phyloP scores from a whole-genome alignment of 2,329 filamentous ascomycete species.

The Fusarium austroafricanum region DNA sequence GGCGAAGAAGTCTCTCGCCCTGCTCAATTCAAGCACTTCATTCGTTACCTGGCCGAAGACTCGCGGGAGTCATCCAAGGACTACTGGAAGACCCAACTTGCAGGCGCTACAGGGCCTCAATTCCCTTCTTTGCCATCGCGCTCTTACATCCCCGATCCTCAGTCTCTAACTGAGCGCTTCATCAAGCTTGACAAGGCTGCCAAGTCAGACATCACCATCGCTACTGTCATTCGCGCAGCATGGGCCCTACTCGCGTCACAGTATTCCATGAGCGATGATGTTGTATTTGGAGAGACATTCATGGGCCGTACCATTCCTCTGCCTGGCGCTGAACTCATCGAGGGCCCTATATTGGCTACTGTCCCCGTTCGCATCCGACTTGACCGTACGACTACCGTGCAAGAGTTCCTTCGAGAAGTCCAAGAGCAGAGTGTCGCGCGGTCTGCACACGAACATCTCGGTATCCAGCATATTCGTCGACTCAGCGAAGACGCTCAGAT shows the following conservation, averaged over 20 bases:
- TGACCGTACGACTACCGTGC: constrained; percentile 36
- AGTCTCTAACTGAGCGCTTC: constrained; percentile 35
- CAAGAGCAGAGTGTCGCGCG: constrained; percentile 47
- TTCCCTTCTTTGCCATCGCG: constrained; percentile 43
- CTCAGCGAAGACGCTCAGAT: constrained; percentile 62
- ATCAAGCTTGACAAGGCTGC: constrained; percentile 33
- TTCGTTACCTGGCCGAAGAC: constrained; percentile 38
- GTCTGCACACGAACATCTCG: constrained; percentile 48
- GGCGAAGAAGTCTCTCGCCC: constrained; percentile 32
- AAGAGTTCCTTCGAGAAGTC: constrained; percentile 43
- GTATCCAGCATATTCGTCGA: constrained; percentile 53
- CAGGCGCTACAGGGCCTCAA: constrained; percentile 42
- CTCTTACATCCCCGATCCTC: constrained; percentile 41
- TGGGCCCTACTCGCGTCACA: constrained; percentile 47
- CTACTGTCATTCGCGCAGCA: constrained; percentile 44
- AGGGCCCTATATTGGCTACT: constrained; percentile 47
- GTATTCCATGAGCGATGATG: constrained; percentile 45
- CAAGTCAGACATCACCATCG: constrained; percentile 39
- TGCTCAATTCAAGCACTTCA: constrained; percentile 45
- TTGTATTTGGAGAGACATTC: constrained; percentile 48
- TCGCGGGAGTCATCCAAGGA: constrained; percentile 35
- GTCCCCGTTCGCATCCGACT: constrained; percentile 42
- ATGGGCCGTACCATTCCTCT: constrained; percentile 47
- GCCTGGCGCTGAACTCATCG: constrained; percentile 46
- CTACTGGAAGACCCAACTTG: constrained; percentile 42